Percentiles rank a stretch among this genome's conserved stretches.
Evolutionary conservation across 495 filamentous ascomycete species (phyloP).

Genomic region (Penicillium canescens): DNA sequence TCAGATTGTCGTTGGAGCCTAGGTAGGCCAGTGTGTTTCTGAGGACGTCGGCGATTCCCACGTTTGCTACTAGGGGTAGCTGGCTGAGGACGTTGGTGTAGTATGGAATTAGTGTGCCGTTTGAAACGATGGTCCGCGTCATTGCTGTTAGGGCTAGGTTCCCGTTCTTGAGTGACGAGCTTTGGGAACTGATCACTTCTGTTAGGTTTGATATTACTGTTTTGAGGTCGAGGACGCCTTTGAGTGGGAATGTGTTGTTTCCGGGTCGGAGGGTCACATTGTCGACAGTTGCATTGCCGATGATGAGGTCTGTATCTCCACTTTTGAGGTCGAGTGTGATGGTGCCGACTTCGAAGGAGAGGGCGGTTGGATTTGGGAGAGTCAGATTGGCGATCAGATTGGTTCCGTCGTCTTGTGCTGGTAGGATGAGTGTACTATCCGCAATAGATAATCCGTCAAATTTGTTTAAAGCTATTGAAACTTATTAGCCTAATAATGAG

Average conservation of each 20-base stretch:
- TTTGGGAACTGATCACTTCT: constrained; percentile 26
- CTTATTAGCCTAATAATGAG: constrained; percentile 1
- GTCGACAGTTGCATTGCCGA: constrained; percentile 56
- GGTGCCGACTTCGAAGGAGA: constrained; percentile 37
- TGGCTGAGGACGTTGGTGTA: constrained; percentile 36
- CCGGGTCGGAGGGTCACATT: constrained; percentile 61
- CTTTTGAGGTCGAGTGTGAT: constrained; percentile 32
- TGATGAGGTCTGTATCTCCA: constrained; percentile 21
- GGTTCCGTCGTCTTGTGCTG: constrained; percentile 25
- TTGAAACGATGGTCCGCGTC: constrained; percentile 27
- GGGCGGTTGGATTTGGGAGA: constrained; percentile 37
- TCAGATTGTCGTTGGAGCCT: constrained; percentile 7
- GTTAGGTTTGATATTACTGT: constrained; percentile 27
- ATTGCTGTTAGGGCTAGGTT: constrained; percentile 31
- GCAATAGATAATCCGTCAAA: constrained; percentile 33
- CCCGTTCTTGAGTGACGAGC: constrained; percentile 24
- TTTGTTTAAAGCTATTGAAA: constrained; percentile 22
- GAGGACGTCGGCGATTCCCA: constrained; percentile 27
- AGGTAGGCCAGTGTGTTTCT: constrained; percentile 33
- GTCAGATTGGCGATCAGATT: constrained; percentile 40
- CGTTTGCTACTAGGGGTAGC: constrained; percentile 29
- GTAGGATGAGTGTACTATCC: constrained; percentile 26
- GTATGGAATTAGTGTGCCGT: constrained; percentile 34
- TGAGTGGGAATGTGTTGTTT: constrained; percentile 55
- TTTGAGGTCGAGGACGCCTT: constrained; percentile 32